A percentile compares a stretch with the other conserved stretches of the same genome.
Conservation (phyloP, 2,329 filamentous ascomycete genomes). For the Pseudocercospora eumusae region DNA sequence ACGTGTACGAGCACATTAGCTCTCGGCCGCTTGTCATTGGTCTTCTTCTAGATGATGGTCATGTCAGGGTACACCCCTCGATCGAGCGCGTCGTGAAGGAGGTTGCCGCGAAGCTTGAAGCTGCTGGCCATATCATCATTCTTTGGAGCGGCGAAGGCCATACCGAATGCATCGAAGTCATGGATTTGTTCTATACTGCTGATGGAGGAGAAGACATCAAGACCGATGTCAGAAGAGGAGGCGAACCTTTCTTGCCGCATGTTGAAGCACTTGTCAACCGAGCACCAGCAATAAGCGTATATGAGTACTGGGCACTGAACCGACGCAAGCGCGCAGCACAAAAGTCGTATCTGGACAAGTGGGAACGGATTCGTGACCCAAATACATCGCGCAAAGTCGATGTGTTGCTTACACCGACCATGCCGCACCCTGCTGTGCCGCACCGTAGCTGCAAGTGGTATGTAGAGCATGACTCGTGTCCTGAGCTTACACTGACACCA, state of each 20-base stretch:
- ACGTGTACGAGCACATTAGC: constrained; percentile 29
- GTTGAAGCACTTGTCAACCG: constrained; percentile 59
- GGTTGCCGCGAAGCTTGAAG: constrained; percentile 20
- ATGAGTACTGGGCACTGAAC: constrained; percentile 69
- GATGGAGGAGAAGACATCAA: constrained; percentile 66
- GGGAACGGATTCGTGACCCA: constrained; percentile 52
- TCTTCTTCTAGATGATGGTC: constrained; percentile 31
- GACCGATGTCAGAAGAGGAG: constrained; percentile 54
- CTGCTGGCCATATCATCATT: constrained; percentile 46
- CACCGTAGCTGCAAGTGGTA: constrained; percentile 39
- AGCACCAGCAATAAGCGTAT: constrained; percentile 59
- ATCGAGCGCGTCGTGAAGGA: constrained; percentile 26
- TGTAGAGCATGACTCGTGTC: background rate
- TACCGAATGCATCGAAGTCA: constrained; percentile 57
- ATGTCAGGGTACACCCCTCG: constrained; percentile 33
- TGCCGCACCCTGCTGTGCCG: constrained; percentile 61
- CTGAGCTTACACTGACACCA: background rate
- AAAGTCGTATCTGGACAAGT: constrained; percentile 61
- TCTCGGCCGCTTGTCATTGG: constrained; percentile 30
- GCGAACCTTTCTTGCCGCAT: constrained; percentile 62
- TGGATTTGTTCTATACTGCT: constrained; percentile 63
- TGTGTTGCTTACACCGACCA: constrained; percentile 58
- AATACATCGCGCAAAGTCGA: constrained; percentile 52
- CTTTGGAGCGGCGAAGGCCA: constrained; percentile 52
- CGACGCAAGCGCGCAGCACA: constrained; percentile 57